Evolutionary conservation across 2,329 filamentous ascomycete species (phyloP).

Genomic region (Colletotrichum lini): DNA sequence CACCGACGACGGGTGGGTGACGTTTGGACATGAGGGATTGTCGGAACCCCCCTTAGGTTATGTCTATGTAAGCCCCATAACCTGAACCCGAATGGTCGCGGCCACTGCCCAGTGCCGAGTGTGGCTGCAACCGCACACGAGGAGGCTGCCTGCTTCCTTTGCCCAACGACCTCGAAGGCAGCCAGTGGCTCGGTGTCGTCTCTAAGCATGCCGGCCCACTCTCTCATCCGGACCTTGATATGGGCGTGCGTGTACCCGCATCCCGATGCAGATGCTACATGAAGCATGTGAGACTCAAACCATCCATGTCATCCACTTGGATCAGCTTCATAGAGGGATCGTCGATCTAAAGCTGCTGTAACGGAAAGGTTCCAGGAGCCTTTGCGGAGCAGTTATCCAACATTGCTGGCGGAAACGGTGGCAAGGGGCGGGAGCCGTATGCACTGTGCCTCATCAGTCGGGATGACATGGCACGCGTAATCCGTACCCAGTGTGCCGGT

Average conservation of each 20-base stretch:
- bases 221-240: neutral
- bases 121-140: neutral
- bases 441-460: conserved; percentile 1
- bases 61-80: neutral
- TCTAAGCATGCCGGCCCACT: neutral
- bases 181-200: neutral
- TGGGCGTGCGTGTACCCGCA: neutral
- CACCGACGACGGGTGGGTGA: too few species aligned
- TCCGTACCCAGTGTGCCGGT: conserved; percentile 1
- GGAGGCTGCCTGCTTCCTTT: neutral
- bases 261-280: neutral
- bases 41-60: neutral
- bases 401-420: neutral
- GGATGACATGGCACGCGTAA: neutral
- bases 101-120: neutral
- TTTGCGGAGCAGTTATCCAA: neutral
- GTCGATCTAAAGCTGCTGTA: neutral
- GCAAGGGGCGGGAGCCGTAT: neutral
- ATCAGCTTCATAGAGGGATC: neutral
- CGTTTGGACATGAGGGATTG: neutral
- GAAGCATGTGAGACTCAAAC: neutral
- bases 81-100: neutral
- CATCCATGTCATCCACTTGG: neutral
- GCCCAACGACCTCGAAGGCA: neutral
- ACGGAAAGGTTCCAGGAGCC: too few species aligned